phyloP scores from a whole-genome alignment of 495 filamentous ascomycete species.

The Podospora fimiseda region DNA sequence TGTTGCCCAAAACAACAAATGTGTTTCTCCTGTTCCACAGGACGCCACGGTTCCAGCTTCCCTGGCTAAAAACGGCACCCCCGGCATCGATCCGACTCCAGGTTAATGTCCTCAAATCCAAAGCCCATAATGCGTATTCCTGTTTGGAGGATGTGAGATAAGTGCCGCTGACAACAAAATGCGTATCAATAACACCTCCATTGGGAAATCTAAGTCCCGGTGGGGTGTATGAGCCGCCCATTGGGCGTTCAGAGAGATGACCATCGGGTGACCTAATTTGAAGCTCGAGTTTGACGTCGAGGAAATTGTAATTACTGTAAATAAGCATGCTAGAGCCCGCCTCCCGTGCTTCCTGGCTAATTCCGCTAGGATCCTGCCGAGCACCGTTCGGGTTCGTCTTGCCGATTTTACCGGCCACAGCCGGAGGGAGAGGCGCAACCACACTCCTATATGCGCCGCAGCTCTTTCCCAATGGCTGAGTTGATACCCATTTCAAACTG shows the following conservation, averaged over 20 bases:
- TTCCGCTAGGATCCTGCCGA: slow-evolving; percentile 29
- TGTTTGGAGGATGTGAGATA: slow-evolving; percentile 97
- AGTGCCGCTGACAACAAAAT: slow-evolving; percentile 94
- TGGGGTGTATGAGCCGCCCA: slow-evolving; percentile 80
- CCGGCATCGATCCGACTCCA: slow-evolving; percentile 96
- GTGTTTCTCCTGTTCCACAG: slow-evolving; percentile 88
- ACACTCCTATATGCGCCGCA: slow-evolving; percentile 96
- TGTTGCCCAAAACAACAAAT: slow-evolving; percentile 91
- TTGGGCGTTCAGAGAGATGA: slow-evolving; percentile 74
- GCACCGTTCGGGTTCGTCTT: slow-evolving; percentile 27
- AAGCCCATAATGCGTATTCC: slow-evolving; percentile 94
- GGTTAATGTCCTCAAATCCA: slow-evolving; percentile 77
- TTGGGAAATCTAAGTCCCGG: slow-evolving; percentile 93
- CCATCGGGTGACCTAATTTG: slow-evolving; percentile 84
- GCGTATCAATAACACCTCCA: slow-evolving; percentile 84
- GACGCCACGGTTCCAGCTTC: slow-evolving; percentile 93
- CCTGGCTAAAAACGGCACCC: slow-evolving; percentile 87
- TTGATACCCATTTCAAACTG: slow-evolving; percentile 93
- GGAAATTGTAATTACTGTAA: slow-evolving; percentile 98
- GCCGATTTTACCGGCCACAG: slow-evolving; percentile 65
- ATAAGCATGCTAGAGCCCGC: slow-evolving; percentile 84
- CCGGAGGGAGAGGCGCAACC: slow-evolving; percentile 69
- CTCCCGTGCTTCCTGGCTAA: slow-evolving; percentile 47
- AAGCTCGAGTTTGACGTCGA: slow-evolving; percentile 92
- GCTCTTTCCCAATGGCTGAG: slow-evolving; percentile 72